Base-by-base conservation (phyloP, 495 filamentous ascomycete genomes). In the Penicillium soppii region DNA sequence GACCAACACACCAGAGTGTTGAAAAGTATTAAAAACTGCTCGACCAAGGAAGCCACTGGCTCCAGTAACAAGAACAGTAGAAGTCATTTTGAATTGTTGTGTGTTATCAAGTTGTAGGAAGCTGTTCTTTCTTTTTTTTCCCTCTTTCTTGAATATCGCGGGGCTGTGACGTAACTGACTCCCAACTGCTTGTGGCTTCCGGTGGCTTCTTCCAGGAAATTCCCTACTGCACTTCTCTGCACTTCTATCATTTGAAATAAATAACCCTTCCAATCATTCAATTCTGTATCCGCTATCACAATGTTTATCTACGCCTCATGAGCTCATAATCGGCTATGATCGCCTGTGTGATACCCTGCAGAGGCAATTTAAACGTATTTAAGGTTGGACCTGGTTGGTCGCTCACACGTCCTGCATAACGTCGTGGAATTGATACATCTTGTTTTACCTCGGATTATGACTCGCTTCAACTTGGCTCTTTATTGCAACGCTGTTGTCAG, bases 11-110 rank as follows among this genome's bases (percentile, higher is more conserved):
- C 80, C 79, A 19, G 74, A 80, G 30, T 72, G 63, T 52, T 86
- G 75, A 66, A 97, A 96, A 15, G 79, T 84, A 48, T 82, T 86
- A 53, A 87, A 77, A 13, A 92, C 85, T 66, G 95, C 83, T 15
- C 91, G 82, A 26, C 92, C 92, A 7, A 97, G 79, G 2, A 94
- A 76, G 37, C 92, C 92, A 30, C 82, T 92, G 35, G 89, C 92
- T 29, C 92, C 92, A 21, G 92, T 97, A 40, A 97, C 73, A 17
- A 97, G 76, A 30, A 78, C 90, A 29, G 79, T 86, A 52, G 76
- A 80, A 45, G 75, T 65, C 82, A 86, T 84, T 19, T 20, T 35
- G 29, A 13, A 15, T 17, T 17, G 29, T n/a, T 39, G 41, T 22
- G 35, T 40, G 27, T 21, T n/a, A 45, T 33, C 30, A 32, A 61